Percentiles rank a stretch among this genome's conserved stretches.
Conservation (phyloP, 2,329 filamentous ascomycete genomes). For the Aspergillus spinulosporus region DNA sequence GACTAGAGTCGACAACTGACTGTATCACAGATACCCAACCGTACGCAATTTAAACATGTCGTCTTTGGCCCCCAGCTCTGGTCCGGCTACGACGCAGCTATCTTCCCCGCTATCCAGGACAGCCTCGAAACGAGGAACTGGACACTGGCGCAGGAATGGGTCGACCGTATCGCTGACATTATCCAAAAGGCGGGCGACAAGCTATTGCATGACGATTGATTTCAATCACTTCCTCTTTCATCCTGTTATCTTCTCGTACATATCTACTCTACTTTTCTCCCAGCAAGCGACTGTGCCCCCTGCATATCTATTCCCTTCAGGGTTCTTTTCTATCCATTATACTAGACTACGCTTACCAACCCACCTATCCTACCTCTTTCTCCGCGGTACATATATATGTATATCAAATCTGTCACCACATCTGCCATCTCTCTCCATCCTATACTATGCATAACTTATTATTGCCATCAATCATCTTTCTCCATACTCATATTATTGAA, state of each 20-base stretch:
- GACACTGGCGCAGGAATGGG: constrained; percentile 64
- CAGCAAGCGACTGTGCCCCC: background rate
- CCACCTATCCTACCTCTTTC: background rate
- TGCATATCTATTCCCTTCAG: constrained; percentile 7
- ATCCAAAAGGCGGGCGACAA: constrained; percentile 61
- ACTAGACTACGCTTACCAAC: background rate
- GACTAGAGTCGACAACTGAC: constrained; percentile 13
- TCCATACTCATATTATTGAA: background rate
- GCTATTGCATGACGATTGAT: constrained; percentile 38
- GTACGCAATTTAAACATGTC: constrained; percentile 91
- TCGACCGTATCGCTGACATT: constrained; percentile 70
- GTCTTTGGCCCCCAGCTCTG: constrained; percentile 81
- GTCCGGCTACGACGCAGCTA: constrained; percentile 66
- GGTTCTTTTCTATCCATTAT: background rate
- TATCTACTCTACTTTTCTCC: background rate
- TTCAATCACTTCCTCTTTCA: constrained; percentile 1
- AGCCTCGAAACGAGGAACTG: constrained; percentile 71
- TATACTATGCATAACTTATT: background rate
- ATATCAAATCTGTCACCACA: background rate
- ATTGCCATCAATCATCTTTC: background rate
- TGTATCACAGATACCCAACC: constrained; percentile 67
- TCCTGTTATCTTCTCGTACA: background rate
- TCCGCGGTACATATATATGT: constrained; percentile 3
- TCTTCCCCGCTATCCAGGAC: constrained; percentile 84
- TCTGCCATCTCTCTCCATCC: background rate